phyloP scores from a whole-genome alignment of 345 rosid species.

The Eucalyptus regnans region DNA sequence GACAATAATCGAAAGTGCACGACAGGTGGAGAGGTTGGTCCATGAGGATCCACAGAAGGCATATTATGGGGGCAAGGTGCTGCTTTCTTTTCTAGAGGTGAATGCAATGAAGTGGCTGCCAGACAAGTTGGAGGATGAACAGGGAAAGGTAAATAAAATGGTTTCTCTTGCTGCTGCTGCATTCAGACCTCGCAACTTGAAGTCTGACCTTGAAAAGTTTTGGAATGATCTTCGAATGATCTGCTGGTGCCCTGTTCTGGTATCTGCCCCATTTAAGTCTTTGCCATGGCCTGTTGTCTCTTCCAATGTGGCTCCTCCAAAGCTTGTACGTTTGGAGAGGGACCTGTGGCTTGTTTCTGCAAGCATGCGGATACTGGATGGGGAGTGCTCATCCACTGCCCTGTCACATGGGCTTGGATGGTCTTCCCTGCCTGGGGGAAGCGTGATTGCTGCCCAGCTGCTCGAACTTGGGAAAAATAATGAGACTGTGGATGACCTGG shows the following conservation, averaged over 20 bases:
- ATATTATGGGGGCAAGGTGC: slow-evolving; percentile 63
- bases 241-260: slow-evolving; percentile 96
- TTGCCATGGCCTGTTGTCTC: slow-evolving; percentile 90
- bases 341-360: slow-evolving; percentile 95
- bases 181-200: slow-evolving; percentile 66
- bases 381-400: slow-evolving; percentile 89
- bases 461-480: slow-evolving; percentile 97
- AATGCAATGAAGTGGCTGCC: slow-evolving; percentile 89
- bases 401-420: slow-evolving; percentile 85
- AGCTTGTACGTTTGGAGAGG: slow-evolving; percentile 68
- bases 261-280: slow-evolving; percentile 64
- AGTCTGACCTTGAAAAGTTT: slow-evolving; percentile 68
- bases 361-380: slow-evolving; percentile 91
- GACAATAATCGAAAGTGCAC: slow-evolving; percentile 74
- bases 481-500: slow-evolving; percentile 65
- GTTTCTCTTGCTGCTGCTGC: slow-evolving; percentile 86
- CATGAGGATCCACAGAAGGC: slow-evolving; percentile 65
- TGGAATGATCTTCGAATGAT: slow-evolving; percentile 83
- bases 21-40: slow-evolving; percentile 56
- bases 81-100: slow-evolving; percentile 81
- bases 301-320: slow-evolving; percentile 88
- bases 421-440: slow-evolving; percentile 88
- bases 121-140: slow-evolving; percentile 46
- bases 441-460: slow-evolving; percentile 89
- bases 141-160: slow-evolving; percentile 55